Evolutionary conservation across 129 eudicot genomes (phyloP).

Genomic region (Flaveria ramosissima): DNA sequence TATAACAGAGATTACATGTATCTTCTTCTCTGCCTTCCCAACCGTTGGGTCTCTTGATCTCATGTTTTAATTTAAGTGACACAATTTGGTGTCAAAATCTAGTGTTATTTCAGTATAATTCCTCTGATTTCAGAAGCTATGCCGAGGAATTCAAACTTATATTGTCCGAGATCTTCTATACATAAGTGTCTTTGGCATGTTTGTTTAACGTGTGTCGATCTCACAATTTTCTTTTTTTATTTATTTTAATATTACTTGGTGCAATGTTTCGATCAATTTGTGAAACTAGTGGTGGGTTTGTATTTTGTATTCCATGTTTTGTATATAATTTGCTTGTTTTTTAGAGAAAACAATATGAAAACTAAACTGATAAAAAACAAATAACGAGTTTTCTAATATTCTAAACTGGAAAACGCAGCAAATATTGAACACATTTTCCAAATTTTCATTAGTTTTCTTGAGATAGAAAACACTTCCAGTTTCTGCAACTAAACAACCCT

Average conservation of each 20-base stretch:
- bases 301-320: constrained; percentile 6
- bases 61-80: too few species aligned
- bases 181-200: neutral
- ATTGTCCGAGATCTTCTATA: neutral
- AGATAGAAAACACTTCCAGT: neutral
- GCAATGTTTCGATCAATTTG: neutral
- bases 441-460: neutral
- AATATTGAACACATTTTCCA: neutral
- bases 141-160: neutral
- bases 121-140: too few species aligned
- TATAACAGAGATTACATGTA: too few species aligned
- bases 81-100: too few species aligned
- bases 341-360: neutral
- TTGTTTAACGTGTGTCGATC: neutral
- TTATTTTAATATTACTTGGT: neutral
- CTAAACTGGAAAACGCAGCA: constrained; percentile 6
- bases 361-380: neutral
- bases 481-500: neutral
- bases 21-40: too few species aligned
- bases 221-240: neutral
- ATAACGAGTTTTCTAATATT: neutral
- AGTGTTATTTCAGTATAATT: too few species aligned
- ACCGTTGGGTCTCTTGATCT: too few species aligned
- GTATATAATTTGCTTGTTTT: neutral
- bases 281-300: neutral